Percentiles rank a stretch among this genome's conserved stretches.
Evolutionary conservation across 1,284 basidiomycete species (phyloP).

Genomic region (Puccinia hordei): DNA sequence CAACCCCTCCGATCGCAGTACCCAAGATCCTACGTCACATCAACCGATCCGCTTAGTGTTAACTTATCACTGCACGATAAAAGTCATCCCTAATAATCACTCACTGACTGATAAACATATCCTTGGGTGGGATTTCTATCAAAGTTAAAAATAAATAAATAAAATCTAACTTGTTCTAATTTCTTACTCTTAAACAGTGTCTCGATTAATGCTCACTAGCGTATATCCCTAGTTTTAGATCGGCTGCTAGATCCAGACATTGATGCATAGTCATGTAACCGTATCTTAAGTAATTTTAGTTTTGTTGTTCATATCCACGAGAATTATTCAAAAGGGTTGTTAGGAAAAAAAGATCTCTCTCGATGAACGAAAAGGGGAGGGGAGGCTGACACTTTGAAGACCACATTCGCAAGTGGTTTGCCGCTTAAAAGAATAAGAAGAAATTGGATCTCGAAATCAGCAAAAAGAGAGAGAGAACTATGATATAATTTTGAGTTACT

Average conservation of each 20-base stretch:
- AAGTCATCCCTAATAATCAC: no score
- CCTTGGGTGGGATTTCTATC: conserved; percentile 56
- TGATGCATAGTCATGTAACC: conserved; percentile 56
- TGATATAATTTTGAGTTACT: conserved; percentile 3
- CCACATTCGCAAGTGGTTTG: conserved; percentile 39
- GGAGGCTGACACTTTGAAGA: conserved; percentile 45
- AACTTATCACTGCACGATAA: no score
- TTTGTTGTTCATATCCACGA: no score
- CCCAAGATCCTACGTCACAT: conserved; percentile 53
- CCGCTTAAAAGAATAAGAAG: neutral
- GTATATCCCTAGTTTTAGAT: conserved; percentile 59
- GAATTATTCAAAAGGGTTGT: no score
- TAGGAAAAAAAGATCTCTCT: no score
- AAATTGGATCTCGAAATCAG: neutral
- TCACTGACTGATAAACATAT: conserved; percentile 58
- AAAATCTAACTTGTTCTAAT: no score
- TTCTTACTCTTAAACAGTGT: no score
- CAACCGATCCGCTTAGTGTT: neutral
- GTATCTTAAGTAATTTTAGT: conserved; percentile 23
- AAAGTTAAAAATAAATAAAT: neutral
- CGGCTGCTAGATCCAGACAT: conserved; percentile 58
- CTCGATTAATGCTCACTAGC: conserved; percentile 53
- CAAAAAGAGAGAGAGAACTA: neutral
- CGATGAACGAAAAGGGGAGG: neutral
- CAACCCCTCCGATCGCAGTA: conserved; percentile 58